A percentile compares a stretch with the other conserved stretches of the same genome.
phyloP scores from a whole-genome alignment of 2,329 filamentous ascomycete genomes.

The Verticillium albo-atrum region DNA sequence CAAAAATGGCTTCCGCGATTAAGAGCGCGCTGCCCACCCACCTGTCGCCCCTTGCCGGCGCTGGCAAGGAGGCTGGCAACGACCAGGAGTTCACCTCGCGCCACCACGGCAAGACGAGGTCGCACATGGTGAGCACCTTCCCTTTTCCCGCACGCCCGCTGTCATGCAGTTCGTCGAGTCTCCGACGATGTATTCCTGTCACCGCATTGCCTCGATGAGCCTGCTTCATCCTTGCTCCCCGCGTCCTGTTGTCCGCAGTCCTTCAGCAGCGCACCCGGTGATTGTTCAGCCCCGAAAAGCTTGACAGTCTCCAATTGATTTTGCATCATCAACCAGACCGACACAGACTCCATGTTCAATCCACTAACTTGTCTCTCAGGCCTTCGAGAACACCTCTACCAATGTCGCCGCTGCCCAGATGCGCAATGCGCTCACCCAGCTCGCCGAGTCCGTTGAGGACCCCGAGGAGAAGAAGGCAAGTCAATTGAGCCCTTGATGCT shows the following conservation, averaged over 20 bases:
- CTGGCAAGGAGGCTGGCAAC: constrained; percentile 37
- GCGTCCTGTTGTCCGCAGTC: too few species aligned
- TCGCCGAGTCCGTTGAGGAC: constrained; percentile 86
- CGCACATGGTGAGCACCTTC: constrained; percentile 66
- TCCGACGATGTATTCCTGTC: neutral
- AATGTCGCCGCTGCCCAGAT: constrained; percentile 98
- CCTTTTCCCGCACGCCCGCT: neutral
- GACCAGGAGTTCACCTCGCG: constrained; percentile 52
- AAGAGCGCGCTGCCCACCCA: constrained; percentile 79
- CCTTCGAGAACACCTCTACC: constrained; percentile 98
- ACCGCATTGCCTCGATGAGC: neutral
- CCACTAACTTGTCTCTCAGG: constrained; percentile 48
- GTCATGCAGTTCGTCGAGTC: neutral
- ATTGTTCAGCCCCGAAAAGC: neutral
- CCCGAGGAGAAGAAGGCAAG: constrained; percentile 76
- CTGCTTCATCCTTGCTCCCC: neutral
- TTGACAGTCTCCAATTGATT: neutral
- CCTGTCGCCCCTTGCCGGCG: constrained; percentile 44
- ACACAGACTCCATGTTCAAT: neutral
- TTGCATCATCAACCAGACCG: neutral
- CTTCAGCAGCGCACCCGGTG: neutral
- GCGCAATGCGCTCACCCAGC: constrained; percentile 93
- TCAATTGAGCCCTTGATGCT: neutral
- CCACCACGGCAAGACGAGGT: constrained; percentile 81
- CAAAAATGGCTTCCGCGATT: constrained; percentile 63